Conservation (phyloP, 1,284 basidiomycete genomes). For the Ustilago lituana region DNA sequence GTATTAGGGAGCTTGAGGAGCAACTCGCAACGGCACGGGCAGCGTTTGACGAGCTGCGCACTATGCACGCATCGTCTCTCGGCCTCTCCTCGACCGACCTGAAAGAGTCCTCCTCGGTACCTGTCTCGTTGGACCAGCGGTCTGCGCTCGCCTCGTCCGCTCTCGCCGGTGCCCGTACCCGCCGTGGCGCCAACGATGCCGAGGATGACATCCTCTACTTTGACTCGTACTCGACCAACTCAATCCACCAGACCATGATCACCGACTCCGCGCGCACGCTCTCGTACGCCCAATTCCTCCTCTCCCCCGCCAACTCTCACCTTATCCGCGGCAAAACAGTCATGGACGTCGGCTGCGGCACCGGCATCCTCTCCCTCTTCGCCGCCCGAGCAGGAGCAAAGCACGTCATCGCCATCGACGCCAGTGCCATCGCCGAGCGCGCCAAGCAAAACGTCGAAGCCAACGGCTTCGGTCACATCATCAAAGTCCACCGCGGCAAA, state of each 20-base stretch:
- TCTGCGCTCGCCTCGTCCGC: conserved; percentile 17
- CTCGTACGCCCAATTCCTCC: conserved; percentile 89
- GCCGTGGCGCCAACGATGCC: conserved; percentile 17
- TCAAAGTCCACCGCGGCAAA: conserved; percentile 84
- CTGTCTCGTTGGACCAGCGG: conserved; percentile 7
- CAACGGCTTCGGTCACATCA: conserved; percentile 80
- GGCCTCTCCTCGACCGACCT: conserved; percentile 34
- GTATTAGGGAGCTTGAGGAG: conserved; percentile 44
- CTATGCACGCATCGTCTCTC: conserved; percentile 36
- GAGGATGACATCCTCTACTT: conserved; percentile 92
- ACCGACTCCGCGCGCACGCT: conserved; percentile 89
- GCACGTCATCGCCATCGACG: conserved; percentile 92
- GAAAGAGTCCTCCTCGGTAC: conserved; percentile 5
- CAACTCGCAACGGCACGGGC: conserved; percentile 41
- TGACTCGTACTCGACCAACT: conserved; percentile 89
- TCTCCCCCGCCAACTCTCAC: conserved; percentile 76
- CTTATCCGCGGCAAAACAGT: conserved; percentile 87
- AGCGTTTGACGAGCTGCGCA: conserved; percentile 53
- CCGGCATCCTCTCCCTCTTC: conserved; percentile 84
- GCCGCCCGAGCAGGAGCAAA: conserved; percentile 91
- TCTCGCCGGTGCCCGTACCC: conserved; percentile 8
- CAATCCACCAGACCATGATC: conserved; percentile 74
- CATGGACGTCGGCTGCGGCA: conserved; percentile 81
- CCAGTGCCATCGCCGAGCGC: conserved; percentile 83
- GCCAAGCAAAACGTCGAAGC: conserved; percentile 82